phyloP scores from a whole-genome alignment of 2,329 filamentous ascomycete species.

The Decorospora gaudefroyi region DNA sequence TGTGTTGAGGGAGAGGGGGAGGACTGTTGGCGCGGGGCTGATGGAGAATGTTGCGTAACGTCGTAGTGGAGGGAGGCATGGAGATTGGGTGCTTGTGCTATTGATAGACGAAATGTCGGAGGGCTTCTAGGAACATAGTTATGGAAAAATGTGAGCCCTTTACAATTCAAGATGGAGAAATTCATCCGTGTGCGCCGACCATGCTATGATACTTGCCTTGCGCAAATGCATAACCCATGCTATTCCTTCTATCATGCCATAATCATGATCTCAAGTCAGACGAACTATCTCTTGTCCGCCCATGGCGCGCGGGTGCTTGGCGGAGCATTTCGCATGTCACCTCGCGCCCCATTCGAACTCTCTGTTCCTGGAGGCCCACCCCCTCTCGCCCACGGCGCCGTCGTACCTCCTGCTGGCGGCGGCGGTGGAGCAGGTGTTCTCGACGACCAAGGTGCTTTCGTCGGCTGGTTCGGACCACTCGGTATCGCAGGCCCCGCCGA shows the following conservation, averaged over 20 bases:
- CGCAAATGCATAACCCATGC: too few relatives aligned
- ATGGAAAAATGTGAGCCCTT: too few relatives aligned
- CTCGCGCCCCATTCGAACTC: slow-evolving; percentile 2
- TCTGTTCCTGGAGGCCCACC: too few relatives aligned
- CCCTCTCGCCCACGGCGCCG: slow-evolving; percentile 35
- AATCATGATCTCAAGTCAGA: too few relatives aligned
- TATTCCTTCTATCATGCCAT: too few relatives aligned
- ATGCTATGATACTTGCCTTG: too few relatives aligned
- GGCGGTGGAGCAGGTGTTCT: slow-evolving; percentile 27
- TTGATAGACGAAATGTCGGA: too few relatives aligned
- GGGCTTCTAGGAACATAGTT: too few relatives aligned
- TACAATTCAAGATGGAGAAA: too few relatives aligned
- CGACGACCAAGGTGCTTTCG: slow-evolving; percentile 33
- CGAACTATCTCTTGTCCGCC: slow-evolving; percentile 28
- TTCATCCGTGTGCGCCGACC: too few relatives aligned
- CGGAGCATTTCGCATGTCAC: slow-evolving; percentile 5
- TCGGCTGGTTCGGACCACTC: slow-evolving; percentile 41
- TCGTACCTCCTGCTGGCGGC: slow-evolving; percentile 22
- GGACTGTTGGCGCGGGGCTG: slow-evolving; percentile 85
- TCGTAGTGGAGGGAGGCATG: not conserved
- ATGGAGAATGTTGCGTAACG: slow-evolving; percentile 60
- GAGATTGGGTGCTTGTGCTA: not conserved
- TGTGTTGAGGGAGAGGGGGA: slow-evolving; percentile 77
- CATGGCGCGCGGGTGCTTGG: slow-evolving; percentile 32
- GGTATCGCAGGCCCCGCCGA: slow-evolving; percentile 17